Conservation (phyloP, 192 early-diverging fungal genomes). For the Coemansia reversa region DNA sequence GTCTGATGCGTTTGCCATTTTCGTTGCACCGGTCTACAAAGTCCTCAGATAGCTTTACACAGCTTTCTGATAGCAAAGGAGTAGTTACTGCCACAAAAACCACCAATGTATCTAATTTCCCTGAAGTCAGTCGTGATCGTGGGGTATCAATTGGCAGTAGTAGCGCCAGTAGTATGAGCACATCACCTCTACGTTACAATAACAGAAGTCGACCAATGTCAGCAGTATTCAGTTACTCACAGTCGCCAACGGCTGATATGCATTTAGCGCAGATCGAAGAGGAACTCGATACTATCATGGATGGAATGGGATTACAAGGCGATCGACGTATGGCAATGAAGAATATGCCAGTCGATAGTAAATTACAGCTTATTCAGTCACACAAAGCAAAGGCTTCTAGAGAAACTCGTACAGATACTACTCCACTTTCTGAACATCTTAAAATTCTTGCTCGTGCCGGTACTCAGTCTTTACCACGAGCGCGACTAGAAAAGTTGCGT, state of each 20-base stretch:
- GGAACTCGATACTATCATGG: conserved; percentile 52
- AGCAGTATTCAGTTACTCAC: conserved; percentile 8
- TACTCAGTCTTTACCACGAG: conserved; percentile 45
- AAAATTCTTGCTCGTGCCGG: conserved; percentile 32
- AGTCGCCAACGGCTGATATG: conserved; percentile 27
- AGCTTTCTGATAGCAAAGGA: conserved; percentile 16
- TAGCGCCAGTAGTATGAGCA: conserved; percentile 7
- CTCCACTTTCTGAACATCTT: conserved; percentile 47
- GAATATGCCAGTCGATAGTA: conserved; percentile 41
- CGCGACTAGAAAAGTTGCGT: conserved; percentile 48
- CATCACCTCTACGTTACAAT: neutral
- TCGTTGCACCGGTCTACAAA: conserved; percentile 25
- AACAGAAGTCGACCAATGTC: conserved; percentile 25
- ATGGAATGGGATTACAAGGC: conserved; percentile 41
- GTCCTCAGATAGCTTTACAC: conserved; percentile 44
- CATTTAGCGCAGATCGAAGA: conserved; percentile 47
- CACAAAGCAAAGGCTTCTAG: conserved; percentile 26
- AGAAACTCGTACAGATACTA: conserved; percentile 4
- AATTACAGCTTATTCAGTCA: conserved; percentile 45
- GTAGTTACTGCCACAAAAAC: conserved; percentile 5
- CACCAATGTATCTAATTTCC: conserved; percentile 13
- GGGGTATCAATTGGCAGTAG: conserved; percentile 19
- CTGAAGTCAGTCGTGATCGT: conserved; percentile 12
- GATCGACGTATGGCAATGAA: conserved; percentile 48
- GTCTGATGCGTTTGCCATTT: conserved; percentile 21